These are phyloP conservation scores for Limtongia smithiae DNA, from an alignment of 805 yeast species.

Conservation along the genomic window DNA sequence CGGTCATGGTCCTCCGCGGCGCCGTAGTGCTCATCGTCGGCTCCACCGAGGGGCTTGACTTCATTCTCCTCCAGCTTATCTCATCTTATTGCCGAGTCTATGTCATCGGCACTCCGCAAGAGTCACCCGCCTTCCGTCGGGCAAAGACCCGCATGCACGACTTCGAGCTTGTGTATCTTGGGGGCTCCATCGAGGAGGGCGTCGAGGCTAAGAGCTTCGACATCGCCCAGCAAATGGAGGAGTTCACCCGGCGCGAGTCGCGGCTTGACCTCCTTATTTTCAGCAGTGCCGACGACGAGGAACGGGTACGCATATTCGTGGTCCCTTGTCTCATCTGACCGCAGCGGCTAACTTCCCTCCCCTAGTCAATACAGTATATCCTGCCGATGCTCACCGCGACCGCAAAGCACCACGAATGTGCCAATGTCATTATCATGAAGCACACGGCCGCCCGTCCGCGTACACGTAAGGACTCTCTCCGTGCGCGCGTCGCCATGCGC, in stretches of 20 bases:
- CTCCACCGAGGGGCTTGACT: constrained; percentile 21
- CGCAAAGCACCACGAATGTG: constrained; percentile 12
- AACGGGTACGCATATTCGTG: not conserved
- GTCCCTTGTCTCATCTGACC: too few species aligned
- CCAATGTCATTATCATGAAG: constrained; percentile 16
- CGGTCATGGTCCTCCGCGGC: constrained; percentile 11
- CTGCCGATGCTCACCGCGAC: constrained; percentile 14
- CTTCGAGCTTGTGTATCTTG: constrained; percentile 6
- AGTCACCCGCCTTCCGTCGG: constrained; percentile 17
- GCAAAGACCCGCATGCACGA: constrained; percentile 11
- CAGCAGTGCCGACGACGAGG: constrained; percentile 12
- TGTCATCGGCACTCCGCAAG: constrained; percentile 11
- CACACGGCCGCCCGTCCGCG: constrained; percentile 5
- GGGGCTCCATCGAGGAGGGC: too few species aligned
- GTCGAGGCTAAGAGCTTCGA: not conserved
- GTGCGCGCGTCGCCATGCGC: not conserved
- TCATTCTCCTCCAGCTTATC: constrained; percentile 22
- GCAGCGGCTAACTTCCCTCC: not conserved
- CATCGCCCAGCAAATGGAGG: constrained; percentile 2
- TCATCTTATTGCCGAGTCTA: constrained; percentile 20
- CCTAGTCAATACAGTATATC: constrained; percentile 5
- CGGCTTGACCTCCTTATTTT: constrained; percentile 21
- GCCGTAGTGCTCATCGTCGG: constrained; percentile 22
- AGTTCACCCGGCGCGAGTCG: constrained; percentile 14
- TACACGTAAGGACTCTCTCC: constrained; percentile 22